A percentile compares a stretch with the other conserved stretches of the same genome.
These are phyloP conservation scores for Penicillium decumbens DNA, from an alignment of 2,329 filamentous ascomycete genomes.

Conservation along the genomic window DNA sequence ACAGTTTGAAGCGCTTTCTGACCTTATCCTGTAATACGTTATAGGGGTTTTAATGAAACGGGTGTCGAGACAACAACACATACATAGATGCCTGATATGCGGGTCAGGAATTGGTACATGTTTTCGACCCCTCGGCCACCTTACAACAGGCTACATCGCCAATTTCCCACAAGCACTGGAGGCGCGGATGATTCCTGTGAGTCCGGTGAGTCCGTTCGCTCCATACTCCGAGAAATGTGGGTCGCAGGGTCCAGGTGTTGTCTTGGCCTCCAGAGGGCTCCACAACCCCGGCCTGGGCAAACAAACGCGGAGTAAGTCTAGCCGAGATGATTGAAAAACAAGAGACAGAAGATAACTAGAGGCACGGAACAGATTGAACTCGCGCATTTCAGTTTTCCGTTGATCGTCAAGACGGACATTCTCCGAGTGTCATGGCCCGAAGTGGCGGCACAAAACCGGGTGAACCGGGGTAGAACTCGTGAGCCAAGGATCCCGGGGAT, in stretches of 20 bases:
- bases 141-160: too few species aligned
- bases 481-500: not conserved
- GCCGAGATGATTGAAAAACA: not conserved
- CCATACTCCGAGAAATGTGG: conserved; percentile 5
- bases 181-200: not conserved
- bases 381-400: not conserved
- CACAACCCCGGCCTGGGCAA: conserved; percentile 10
- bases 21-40: too few species aligned
- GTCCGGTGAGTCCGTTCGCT: not conserved
- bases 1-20: too few species aligned
- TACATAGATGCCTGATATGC: too few species aligned
- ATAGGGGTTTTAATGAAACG: too few species aligned
- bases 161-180: not conserved
- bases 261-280: conserved; percentile 3
- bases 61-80: too few species aligned
- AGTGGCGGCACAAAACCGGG: not conserved
- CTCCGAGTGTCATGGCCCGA: not conserved
- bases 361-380: not conserved
- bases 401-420: not conserved
- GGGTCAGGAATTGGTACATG: too few species aligned
- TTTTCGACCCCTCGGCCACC: too few species aligned
- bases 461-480: not conserved
- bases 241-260: conserved; percentile 6
- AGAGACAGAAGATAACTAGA: not conserved
- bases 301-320: conserved; percentile 6